These are phyloP conservation scores for Suhomyces bokatorum DNA, from an alignment of 1,139 yeast species.

Conservation along the genomic window DNA sequence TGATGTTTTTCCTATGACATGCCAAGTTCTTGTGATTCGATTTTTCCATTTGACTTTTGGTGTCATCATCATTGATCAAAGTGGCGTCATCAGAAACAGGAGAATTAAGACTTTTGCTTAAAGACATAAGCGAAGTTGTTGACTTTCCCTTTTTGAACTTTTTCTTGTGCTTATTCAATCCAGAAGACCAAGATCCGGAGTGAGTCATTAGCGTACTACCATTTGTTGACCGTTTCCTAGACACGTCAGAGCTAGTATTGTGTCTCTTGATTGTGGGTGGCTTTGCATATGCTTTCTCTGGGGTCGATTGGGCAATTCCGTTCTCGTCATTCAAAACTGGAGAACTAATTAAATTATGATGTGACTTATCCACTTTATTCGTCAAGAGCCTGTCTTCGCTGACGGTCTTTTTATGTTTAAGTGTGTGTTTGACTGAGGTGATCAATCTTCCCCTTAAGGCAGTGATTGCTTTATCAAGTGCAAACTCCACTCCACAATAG, in stretches of 20 bases:
- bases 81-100: constrained; percentile 13
- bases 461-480: constrained; percentile 76
- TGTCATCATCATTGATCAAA: constrained; percentile 17
- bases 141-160: constrained; percentile 28
- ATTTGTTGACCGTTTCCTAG: constrained; percentile 3
- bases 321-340: constrained; percentile 23
- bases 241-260: constrained; percentile 13
- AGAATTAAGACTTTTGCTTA: constrained; percentile 10
- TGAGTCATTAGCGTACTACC: constrained; percentile 8
- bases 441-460: constrained; percentile 66
- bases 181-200: constrained; percentile 2
- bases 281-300: neutral
- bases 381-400: constrained; percentile 5
- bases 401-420: constrained; percentile 15
- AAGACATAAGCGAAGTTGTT: constrained; percentile 29
- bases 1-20: constrained; percentile 16
- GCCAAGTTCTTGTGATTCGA: neutral
- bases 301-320: constrained; percentile 4
- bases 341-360: constrained; percentile 26
- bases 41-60: neutral
- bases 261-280: constrained; percentile 14
- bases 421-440: constrained; percentile 29
- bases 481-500: constrained; percentile 88
- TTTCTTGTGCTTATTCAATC: constrained; percentile 5
- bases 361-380: constrained; percentile 1